Evolutionary conservation across 2,329 filamentous ascomycete genomes (phyloP).

Genomic region (Corynespora cassiicola): DNA sequence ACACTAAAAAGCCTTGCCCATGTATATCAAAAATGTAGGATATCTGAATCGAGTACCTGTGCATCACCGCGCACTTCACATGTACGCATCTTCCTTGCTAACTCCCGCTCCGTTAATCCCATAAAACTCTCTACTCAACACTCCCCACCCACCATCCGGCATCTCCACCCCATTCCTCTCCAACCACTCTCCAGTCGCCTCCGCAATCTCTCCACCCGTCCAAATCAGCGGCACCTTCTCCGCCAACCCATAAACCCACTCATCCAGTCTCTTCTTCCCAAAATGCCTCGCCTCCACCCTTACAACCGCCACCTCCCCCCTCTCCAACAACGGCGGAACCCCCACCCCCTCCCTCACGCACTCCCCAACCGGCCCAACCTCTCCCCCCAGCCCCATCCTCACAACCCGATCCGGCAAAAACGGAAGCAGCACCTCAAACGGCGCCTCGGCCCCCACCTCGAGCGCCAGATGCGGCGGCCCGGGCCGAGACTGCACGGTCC

Average conservation of each 20-base stretch:
- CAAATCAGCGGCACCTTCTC: no score
- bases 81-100: not conserved
- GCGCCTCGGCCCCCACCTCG: constrained; percentile 16
- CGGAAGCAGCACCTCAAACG: constrained; percentile 12
- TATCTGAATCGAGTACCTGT: not conserved
- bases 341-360: constrained; percentile 1
- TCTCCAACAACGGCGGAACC: constrained; percentile 4
- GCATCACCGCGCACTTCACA: not conserved
- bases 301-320: constrained; percentile 7
- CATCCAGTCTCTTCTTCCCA: constrained; percentile 10
- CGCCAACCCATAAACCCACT: constrained; percentile 12
- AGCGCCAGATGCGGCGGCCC: no score
- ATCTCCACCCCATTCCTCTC: not conserved
- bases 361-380: not conserved
- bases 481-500: no score
- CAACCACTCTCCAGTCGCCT: not conserved
- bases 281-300: constrained; percentile 17
- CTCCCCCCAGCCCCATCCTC: not conserved
- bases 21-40: no score
- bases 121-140: no score
- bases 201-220: not conserved
- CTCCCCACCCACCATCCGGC: not conserved
- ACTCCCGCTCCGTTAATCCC: no score
- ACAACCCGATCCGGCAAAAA: constrained; percentile 16
- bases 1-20: no score